These are phyloP conservation scores for Turritis glabra DNA, from an alignment of 345 rosid genomes.

Conservation along the genomic window DNA sequence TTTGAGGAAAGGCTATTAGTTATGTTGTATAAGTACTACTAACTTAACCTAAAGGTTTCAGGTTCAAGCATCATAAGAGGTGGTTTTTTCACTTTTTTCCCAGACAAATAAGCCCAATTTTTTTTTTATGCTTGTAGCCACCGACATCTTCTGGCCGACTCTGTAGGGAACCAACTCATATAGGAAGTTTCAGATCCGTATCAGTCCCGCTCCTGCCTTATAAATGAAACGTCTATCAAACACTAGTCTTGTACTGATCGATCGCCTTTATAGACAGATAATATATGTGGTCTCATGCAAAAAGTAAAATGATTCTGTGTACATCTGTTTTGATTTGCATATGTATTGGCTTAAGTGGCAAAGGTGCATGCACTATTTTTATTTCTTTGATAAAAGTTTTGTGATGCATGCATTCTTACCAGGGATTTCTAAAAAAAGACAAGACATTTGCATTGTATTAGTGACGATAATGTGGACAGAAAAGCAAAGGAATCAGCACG, in stretches of 20 bases:
- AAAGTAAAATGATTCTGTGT: background rate
- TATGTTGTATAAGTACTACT: no score
- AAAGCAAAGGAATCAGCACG: constrained; percentile 6
- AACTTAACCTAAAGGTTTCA: no score
- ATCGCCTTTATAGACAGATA: background rate
- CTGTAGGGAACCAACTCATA: no score
- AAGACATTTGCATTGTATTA: constrained; percentile 12
- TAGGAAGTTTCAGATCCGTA: background rate
- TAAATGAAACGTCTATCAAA: background rate
- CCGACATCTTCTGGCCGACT: no score
- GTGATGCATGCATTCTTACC: constrained; percentile 15
- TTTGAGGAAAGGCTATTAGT: no score
- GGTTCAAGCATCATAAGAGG: no score
- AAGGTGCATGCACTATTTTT: background rate
- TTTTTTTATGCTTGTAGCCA: no score
- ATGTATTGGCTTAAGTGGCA: background rate
- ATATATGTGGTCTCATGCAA: background rate
- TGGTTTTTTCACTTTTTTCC: no score
- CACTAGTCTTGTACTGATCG: background rate
- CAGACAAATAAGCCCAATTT: no score
- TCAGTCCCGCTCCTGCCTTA: background rate
- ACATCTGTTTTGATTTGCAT: background rate
- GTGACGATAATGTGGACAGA: background rate
- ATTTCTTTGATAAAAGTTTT: background rate
- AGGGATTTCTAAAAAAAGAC: background rate